Evolutionary conservation across 2,329 filamentous ascomycete species (phyloP).

Genomic region (Capronia coronata): DNA sequence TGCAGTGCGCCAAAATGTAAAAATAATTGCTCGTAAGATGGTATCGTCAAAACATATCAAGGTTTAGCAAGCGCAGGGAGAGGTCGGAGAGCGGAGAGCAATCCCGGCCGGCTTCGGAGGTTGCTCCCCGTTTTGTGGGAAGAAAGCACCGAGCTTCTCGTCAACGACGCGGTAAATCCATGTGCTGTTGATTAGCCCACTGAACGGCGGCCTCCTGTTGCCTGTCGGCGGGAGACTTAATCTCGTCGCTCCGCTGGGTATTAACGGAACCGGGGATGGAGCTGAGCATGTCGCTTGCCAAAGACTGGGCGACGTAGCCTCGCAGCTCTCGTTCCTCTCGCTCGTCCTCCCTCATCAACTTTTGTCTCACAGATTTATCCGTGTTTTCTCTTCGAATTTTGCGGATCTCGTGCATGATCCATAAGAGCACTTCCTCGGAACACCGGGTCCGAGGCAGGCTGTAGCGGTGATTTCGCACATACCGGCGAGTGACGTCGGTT

Average conservation of each 20-base stretch:
- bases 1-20: conserved; percentile 6
- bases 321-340: conserved; percentile 45
- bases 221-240: conserved; percentile 37
- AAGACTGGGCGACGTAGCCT: conserved; percentile 40
- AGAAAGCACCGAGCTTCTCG: background rate
- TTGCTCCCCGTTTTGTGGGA: background rate
- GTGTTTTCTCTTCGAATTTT: conserved; percentile 75
- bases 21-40: conserved; percentile 13
- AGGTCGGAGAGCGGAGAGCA: background rate
- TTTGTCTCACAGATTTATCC: conserved; percentile 68
- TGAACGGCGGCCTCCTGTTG: conserved; percentile 25
- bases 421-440: conserved; percentile 82
- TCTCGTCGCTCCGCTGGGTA: conserved; percentile 32
- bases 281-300: conserved; percentile 42
- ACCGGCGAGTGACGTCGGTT: conserved; percentile 61
- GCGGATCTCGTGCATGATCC: conserved; percentile 88
- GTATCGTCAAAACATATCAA: conserved; percentile 19
- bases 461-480: conserved; percentile 48
- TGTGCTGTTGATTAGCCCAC: conserved; percentile 19
- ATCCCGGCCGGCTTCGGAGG: background rate
- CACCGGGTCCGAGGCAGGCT: conserved; percentile 68
- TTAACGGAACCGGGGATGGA: conserved; percentile 34
- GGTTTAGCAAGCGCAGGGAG: conserved; percentile 9
- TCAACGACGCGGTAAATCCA: conserved; percentile 11
- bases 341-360: conserved; percentile 44